Evolutionary conservation across 2,329 filamentous ascomycete genomes (phyloP).

Genomic region (Harringtonia lauricola): DNA sequence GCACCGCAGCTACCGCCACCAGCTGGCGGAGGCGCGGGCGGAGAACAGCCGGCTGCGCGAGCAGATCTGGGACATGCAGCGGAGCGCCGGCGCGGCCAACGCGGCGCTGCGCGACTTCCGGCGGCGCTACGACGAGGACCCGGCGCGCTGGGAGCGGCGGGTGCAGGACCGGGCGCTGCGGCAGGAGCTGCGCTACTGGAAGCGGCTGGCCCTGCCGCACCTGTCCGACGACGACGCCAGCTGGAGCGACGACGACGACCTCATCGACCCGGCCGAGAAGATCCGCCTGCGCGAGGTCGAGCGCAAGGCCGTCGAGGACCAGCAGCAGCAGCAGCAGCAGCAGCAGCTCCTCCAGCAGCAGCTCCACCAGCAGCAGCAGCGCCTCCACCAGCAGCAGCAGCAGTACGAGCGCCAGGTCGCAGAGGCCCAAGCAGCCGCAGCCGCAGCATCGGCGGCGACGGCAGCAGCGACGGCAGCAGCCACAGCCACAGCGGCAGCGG

Average conservation of each 20-base stretch:
- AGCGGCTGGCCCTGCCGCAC: constrained; percentile 48
- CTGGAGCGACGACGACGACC: constrained; percentile 55
- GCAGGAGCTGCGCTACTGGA: constrained; percentile 55
- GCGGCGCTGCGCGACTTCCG: constrained; percentile 46
- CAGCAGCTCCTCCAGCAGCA: constrained; percentile 1
- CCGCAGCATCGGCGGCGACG: neutral
- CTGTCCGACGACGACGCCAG: constrained; percentile 48
- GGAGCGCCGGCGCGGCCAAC: constrained; percentile 47
- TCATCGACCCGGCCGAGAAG: constrained; percentile 52
- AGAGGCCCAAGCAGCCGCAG: neutral
- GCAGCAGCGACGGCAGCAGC: neutral
- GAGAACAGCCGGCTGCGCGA: constrained; percentile 53
- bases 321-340: constrained; percentile 12
- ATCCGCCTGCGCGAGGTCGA: constrained; percentile 39
- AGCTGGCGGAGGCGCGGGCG: constrained; percentile 53
- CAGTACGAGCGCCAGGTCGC: constrained; percentile 7
- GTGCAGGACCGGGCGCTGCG: constrained; percentile 40
- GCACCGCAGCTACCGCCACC: constrained; percentile 55
- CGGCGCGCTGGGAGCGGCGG: constrained; percentile 38
- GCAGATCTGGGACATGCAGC: constrained; percentile 57
- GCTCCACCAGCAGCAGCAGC: constrained; percentile 2
- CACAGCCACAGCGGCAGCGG: neutral
- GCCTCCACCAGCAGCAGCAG: neutral
- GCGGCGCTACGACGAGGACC: constrained; percentile 43
- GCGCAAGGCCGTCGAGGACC: constrained; percentile 23